phyloP scores from a whole-genome alignment of 2,329 filamentous ascomycete genomes.

The Chrysosporium queenslandicum region DNA sequence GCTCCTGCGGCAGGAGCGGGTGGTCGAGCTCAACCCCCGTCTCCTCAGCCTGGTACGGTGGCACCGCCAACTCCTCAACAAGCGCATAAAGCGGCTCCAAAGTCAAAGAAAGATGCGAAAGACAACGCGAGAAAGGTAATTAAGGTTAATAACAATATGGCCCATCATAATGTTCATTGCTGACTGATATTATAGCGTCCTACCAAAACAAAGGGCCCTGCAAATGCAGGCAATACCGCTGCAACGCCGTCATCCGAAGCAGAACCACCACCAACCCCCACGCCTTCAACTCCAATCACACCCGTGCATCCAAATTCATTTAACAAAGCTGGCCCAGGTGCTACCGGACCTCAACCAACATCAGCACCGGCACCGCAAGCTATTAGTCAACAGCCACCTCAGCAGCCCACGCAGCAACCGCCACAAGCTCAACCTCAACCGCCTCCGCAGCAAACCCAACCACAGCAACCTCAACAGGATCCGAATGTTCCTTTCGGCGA shows the following conservation, averaged over 20 bases:
- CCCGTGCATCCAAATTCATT: slow-evolving; percentile 40
- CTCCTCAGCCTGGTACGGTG: slow-evolving; percentile 36
- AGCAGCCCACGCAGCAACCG: slow-evolving; percentile 17
- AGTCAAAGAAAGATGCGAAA: slow-evolving; percentile 49
- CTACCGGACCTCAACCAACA: slow-evolving; percentile 24
- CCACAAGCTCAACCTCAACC: slow-evolving; percentile 21
- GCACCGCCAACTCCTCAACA: slow-evolving; percentile 55
- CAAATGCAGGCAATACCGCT: slow-evolving; percentile 31
- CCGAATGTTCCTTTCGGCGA: slow-evolving; percentile 6
- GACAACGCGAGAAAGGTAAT: slow-evolving; percentile 44
- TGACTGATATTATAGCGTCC: slow-evolving; percentile 28
- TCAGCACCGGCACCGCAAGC: slow-evolving; percentile 20
- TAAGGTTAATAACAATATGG: slow-evolving; percentile 8
- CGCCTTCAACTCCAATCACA: slow-evolving; percentile 42
- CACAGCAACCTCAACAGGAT: slow-evolving; percentile 16
- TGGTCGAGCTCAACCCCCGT: slow-evolving; percentile 35
- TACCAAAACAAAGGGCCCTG: slow-evolving; percentile 35
- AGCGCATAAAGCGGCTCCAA: slow-evolving; percentile 47
- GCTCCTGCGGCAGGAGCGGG: slow-evolving; percentile 32
- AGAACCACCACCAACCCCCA: slow-evolving; percentile 40
- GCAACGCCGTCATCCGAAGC: slow-evolving; percentile 39
- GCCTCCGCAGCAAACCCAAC: slow-evolving; percentile 10
- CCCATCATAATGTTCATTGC: slow-evolving; percentile 1
- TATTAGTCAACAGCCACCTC: slow-evolving; percentile 25
- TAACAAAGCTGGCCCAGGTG: slow-evolving; percentile 32